A percentile compares a stretch with the other conserved stretches of the same genome.
These are phyloP conservation scores for Pelargonium nanum DNA, from an alignment of 345 rosid species.

Conservation along the genomic window DNA sequence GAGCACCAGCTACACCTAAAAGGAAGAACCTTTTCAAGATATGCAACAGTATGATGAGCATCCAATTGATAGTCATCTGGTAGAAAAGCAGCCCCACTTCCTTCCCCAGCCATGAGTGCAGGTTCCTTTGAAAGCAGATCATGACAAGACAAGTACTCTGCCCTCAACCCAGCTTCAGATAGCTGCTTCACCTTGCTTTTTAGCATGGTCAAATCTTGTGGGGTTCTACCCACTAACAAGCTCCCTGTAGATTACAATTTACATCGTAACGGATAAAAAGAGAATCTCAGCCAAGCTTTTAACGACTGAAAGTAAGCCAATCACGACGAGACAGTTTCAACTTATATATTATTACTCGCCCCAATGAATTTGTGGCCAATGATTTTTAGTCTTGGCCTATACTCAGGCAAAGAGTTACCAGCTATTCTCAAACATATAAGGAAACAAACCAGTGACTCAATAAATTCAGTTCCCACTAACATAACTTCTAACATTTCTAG, in stretches of 20 bases:
- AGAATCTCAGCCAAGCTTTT: too few relatives aligned
- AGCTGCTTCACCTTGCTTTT: constrained; percentile 46
- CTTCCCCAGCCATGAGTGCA: constrained; percentile 36
- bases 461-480: background rate
- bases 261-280: too few relatives aligned
- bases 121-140: constrained; percentile 56
- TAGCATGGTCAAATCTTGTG: constrained; percentile 42
- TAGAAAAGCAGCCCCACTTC: constrained; percentile 62
- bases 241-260: constrained; percentile 42
- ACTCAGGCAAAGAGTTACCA: background rate
- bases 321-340: too few relatives aligned
- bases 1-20: background rate
- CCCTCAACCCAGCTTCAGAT: constrained; percentile 59
- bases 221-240: constrained; percentile 55
- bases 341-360: too few relatives aligned
- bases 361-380: too few relatives aligned
- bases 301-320: too few relatives aligned
- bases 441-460: too few relatives aligned
- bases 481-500: background rate
- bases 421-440: background rate
- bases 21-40: constrained; percentile 48
- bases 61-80: constrained; percentile 82
- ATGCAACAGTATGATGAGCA: constrained; percentile 60
- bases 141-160: constrained; percentile 49
- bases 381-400: too few relatives aligned